Conservation (phyloP, 1,284 basidiomycete genomes). For the Apiotrichum montevideense region DNA sequence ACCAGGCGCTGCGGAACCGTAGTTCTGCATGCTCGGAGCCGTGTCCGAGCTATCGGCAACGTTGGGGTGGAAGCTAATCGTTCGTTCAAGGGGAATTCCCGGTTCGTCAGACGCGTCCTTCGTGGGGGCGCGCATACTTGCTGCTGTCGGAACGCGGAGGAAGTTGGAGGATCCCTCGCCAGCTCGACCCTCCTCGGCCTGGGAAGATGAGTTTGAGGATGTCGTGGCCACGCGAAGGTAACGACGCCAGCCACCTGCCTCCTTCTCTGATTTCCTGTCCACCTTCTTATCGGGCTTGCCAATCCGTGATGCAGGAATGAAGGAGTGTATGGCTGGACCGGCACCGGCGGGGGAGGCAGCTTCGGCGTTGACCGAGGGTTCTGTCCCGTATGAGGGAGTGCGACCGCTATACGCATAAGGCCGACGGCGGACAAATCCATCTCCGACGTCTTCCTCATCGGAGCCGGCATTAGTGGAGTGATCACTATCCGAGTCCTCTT, state of each 20-base stretch:
- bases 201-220: background rate
- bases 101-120: slow-evolving; percentile 1
- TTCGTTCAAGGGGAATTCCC: slow-evolving; percentile 13
- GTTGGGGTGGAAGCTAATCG: slow-evolving; percentile 41
- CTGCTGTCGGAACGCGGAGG: background rate
- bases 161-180: slow-evolving; percentile 4
- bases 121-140: background rate
- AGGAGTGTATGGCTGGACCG: slow-evolving; percentile 11
- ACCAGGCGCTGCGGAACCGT: slow-evolving; percentile 32
- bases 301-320: slow-evolving; percentile 10
- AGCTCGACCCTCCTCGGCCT: slow-evolving; percentile 12
- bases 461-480: slow-evolving; percentile 18
- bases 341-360: background rate
- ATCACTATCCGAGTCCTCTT: background rate
- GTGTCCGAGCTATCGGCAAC: slow-evolving; percentile 31
- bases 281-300: background rate
- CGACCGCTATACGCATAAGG: background rate
- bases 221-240: slow-evolving; percentile 11
- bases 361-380: too few species aligned
- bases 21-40: slow-evolving; percentile 34
- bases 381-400: background rate
- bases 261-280: background rate
- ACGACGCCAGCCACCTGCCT: slow-evolving; percentile 11
- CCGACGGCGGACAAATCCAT: slow-evolving; percentile 11
- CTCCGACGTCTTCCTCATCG: slow-evolving; percentile 10